Percentiles rank a stretch among this genome's conserved stretches.
These are phyloP conservation scores for Fraxinus platypoda DNA, from an alignment of 305 asterid species.

Conservation along the genomic window DNA sequence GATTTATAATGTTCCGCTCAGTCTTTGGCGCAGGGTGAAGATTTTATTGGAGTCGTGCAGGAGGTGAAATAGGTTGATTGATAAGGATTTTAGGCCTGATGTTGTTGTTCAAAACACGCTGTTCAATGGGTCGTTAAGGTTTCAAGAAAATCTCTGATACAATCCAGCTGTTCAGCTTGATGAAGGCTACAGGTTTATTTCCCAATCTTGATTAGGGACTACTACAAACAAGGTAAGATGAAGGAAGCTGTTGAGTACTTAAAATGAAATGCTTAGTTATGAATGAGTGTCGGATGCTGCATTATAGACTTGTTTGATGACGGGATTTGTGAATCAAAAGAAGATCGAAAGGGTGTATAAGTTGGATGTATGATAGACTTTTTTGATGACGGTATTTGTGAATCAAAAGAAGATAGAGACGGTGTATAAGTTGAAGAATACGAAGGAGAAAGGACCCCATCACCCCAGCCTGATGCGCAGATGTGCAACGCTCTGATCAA, in stretches of 20 bases:
- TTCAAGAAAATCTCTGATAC: slow-evolving; percentile 52
- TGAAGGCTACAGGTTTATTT: slow-evolving; percentile 65
- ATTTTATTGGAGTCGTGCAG: slow-evolving; percentile 73
- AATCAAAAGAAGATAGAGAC: slow-evolving; percentile 60
- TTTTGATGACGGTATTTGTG: slow-evolving; percentile 41
- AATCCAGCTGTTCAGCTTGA: slow-evolving; percentile 59
- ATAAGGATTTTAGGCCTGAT: slow-evolving; percentile 65
- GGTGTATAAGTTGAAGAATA: slow-evolving; percentile 57
- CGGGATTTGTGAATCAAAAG: slow-evolving; percentile 55
- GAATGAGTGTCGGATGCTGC: slow-evolving; percentile 64
- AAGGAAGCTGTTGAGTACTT: slow-evolving; percentile 54
- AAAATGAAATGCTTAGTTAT: slow-evolving; percentile 52
- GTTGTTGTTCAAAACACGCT: slow-evolving; percentile 66
- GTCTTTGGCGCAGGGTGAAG: slow-evolving; percentile 77
- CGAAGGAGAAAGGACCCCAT: slow-evolving; percentile 63
- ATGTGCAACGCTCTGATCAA: slow-evolving; percentile 71
- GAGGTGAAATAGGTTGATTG: slow-evolving; percentile 80
- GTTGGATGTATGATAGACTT: slow-evolving; percentile 9
- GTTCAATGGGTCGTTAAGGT: slow-evolving; percentile 70
- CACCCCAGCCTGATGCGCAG: slow-evolving; percentile 63
- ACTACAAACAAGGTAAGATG: slow-evolving; percentile 61
- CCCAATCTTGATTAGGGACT: slow-evolving; percentile 63
- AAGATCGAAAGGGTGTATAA: slow-evolving; percentile 60
- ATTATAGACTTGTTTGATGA: too few species aligned
- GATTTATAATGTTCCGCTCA: slow-evolving; percentile 65